phyloP scores from a whole-genome alignment of 495 filamentous ascomycete species.

The Aspergillus bridgeri region DNA sequence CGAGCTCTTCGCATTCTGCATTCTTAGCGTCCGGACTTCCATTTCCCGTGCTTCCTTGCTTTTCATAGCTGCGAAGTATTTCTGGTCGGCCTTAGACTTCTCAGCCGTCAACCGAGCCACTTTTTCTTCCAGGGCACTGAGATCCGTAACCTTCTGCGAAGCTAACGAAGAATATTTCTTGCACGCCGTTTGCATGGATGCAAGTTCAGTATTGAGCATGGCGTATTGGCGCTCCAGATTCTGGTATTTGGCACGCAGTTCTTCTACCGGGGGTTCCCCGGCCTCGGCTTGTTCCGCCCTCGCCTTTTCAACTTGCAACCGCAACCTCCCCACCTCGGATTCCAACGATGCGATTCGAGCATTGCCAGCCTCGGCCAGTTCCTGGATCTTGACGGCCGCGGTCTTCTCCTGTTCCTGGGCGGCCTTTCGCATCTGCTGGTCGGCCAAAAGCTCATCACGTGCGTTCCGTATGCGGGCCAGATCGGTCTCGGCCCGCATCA shows the following conservation, averaged over 20 bases:
- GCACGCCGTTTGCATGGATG: slow-evolving; percentile 80
- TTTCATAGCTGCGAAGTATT: slow-evolving; percentile 94
- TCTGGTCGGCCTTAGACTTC: slow-evolving; percentile 94
- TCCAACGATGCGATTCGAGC: slow-evolving; percentile 76
- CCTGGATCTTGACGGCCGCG: slow-evolving; percentile 66
- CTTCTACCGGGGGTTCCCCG: slow-evolving; percentile 53
- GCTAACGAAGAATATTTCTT: slow-evolving; percentile 79
- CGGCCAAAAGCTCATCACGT: slow-evolving; percentile 80
- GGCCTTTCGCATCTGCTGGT: slow-evolving; percentile 74
- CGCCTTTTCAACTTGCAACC: slow-evolving; percentile 46
- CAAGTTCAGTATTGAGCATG: slow-evolving; percentile 80
- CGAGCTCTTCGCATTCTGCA: slow-evolving; percentile 83
- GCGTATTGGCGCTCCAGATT: slow-evolving; percentile 73
- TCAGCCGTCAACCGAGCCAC: slow-evolving; percentile 72
- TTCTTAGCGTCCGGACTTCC: slow-evolving; percentile 71
- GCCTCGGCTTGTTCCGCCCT: slow-evolving; percentile 40
- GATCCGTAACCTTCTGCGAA: slow-evolving; percentile 80
- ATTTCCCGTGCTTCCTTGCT: slow-evolving; percentile 76
- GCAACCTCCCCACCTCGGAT: slow-evolving; percentile 71
- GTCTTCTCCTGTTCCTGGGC: slow-evolving; percentile 70
- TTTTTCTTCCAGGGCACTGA: slow-evolving; percentile 71
- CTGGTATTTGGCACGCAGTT: slow-evolving; percentile 68
- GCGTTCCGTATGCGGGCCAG: slow-evolving; percentile 76
- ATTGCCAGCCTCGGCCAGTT: slow-evolving; percentile 71
- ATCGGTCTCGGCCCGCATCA: slow-evolving; percentile 78